Evolutionary conservation across 495 filamentous ascomycete species (phyloP), one percentile per base, ranked within the genome.

Genomic region (Trichoderma gamsii): DNA sequence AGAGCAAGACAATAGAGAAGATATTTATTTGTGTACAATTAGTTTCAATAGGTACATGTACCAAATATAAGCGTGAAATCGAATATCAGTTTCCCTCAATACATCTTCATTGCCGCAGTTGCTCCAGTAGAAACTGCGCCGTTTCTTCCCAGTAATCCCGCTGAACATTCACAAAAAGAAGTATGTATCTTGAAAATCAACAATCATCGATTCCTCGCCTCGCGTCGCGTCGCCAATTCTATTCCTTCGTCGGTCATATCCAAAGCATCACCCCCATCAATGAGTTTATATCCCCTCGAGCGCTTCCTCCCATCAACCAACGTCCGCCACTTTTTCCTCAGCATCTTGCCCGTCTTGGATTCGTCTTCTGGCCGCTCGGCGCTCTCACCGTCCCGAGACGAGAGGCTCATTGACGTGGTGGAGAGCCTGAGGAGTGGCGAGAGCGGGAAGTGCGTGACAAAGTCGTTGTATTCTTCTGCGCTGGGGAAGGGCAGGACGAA

Each of bases 381-480:
- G 13, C 15, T n/a, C n/a, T 59, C 51, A 21, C 9, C 51, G 3
- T 59, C 27, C n/a, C 8, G 21, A 15, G 27, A 32, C 11, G 11
- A 3, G 25, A 23, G 23, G 12, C 25, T 61, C 5, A 4, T 52
- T 4, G 18, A 21, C 1, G 23, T 12, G 1, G 25, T 15, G 11
- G 56, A 61, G 11, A 61, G 56, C 12, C 25, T 61, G 11, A 61
- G 23, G 56, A 4, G 12, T 25, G 56, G 25, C 4, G 56, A 61
- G 25, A 32, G 56, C 56, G 56, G 25, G 0, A 61, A 25, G 11
- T 18, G 8, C 56, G 56, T 32, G 3, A 61, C 25, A 13, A 61
- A 29, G 56, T 61, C 56, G 56, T 61, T 61, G 56, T 61, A 32
- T 16, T 61, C 25, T 12, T 61, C 56, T 12, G 56, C 56, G 25